Evolutionary conservation across 441 rosid genomes (phyloP).

Genomic region (Adansonia gregorii): DNA sequence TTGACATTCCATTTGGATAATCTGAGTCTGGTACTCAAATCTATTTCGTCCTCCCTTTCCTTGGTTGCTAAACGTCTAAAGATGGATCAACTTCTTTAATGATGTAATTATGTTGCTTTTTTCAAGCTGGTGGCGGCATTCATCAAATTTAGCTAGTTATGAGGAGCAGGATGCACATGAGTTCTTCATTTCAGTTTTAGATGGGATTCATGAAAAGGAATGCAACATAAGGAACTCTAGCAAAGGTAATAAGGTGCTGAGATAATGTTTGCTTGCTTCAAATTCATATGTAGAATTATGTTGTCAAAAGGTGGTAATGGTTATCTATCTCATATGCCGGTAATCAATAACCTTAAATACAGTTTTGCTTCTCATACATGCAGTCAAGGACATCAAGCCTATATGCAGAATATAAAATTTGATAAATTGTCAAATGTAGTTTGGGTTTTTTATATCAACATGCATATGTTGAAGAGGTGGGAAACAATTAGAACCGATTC

Average conservation of each 20-base stretch:
- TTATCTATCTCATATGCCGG: conserved; percentile 7
- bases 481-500: conserved; percentile 10
- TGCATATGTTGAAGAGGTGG: background rate
- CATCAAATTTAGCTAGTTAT: conserved; percentile 71
- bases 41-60: conserved; percentile 26
- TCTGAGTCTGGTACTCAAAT: conserved; percentile 24
- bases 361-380: background rate
- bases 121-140: conserved; percentile 92
- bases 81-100: conserved; percentile 36
- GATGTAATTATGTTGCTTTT: conserved; percentile 42
- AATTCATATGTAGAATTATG: background rate
- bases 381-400: background rate
- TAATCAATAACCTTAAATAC: background rate
- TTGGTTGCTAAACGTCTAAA: conserved; percentile 27
- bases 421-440: background rate
- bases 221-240: conserved; percentile 49
- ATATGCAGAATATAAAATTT: conserved; percentile 5
- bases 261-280: conserved; percentile 23
- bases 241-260: conserved; percentile 53
- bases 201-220: conserved; percentile 73
- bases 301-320: conserved; percentile 11
- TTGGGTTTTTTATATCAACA: background rate
- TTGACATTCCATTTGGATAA: conserved; percentile 19
- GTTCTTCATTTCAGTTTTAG: conserved; percentile 82
- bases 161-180: conserved; percentile 91